Evolutionary conservation across 2,329 filamentous ascomycete species (phyloP).

Genomic region (Neopestalotiopsis sp.): DNA sequence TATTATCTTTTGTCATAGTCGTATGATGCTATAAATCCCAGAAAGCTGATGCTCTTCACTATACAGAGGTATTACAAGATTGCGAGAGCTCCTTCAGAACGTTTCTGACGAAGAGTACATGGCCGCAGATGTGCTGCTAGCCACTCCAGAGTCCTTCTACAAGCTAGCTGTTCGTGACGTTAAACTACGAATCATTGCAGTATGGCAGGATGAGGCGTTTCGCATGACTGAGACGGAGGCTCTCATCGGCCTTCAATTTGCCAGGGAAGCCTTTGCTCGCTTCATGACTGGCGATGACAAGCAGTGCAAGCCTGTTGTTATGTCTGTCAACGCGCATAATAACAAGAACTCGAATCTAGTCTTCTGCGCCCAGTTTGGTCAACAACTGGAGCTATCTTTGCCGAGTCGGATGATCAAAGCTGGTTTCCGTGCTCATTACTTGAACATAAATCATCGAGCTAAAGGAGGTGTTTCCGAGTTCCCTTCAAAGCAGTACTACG

Average conservation of each 20-base stretch:
- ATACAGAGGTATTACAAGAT: neutral
- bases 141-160: neutral
- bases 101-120: neutral
- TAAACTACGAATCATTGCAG: neutral
- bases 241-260: neutral
- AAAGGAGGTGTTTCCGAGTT: neutral
- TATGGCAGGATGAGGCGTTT: neutral
- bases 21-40: too few relatives aligned
- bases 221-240: neutral
- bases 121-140: neutral
- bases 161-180: neutral
- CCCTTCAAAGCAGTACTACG: neutral
- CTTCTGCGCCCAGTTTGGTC: neutral
- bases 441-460: neutral
- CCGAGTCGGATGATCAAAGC: neutral
- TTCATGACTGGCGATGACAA: neutral
- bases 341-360: neutral
- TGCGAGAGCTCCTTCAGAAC: neutral
- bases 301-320: neutral
- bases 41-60: too few relatives aligned
- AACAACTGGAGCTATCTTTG: neutral
- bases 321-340: neutral
- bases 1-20: too few relatives aligned
- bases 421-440: neutral
- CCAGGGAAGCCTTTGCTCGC: neutral